phyloP scores from a whole-genome alignment of 768 basidiomycete genomes.

The Pleurotus djamor region DNA sequence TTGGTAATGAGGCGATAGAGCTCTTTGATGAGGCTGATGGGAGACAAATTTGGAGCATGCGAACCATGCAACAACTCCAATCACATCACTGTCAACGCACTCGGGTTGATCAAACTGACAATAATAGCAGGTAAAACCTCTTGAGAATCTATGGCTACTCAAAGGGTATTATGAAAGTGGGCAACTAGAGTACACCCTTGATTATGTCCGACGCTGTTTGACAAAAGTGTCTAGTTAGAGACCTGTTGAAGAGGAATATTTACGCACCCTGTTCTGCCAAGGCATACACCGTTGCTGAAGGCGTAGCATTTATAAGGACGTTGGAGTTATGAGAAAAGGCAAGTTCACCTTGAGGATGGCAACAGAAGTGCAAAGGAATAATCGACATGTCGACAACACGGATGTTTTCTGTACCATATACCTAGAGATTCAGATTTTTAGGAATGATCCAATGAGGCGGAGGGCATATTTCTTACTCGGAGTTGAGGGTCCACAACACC shows the following conservation, averaged over 20 bases:
- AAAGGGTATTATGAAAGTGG: no score
- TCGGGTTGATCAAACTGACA: no score
- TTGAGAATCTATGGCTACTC: no score
- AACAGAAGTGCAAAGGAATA: conserved; percentile 47
- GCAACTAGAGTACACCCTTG: neutral
- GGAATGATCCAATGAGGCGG: no score
- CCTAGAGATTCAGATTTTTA: conserved; percentile 22
- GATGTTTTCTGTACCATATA: conserved; percentile 58
- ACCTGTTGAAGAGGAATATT: neutral
- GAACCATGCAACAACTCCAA: no score
- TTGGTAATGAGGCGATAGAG: no score
- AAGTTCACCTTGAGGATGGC: conserved; percentile 40
- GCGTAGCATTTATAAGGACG: neutral
- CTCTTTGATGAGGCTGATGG: no score
- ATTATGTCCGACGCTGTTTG: neutral
- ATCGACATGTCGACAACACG: conserved; percentile 55
- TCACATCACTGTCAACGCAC: no score
- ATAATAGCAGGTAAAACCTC: no score
- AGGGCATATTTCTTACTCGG: neutral
- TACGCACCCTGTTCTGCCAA: conserved; percentile 45
- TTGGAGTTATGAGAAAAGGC: neutral
- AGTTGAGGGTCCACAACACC: conserved; percentile 23
- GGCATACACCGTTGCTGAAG: conserved; percentile 40
- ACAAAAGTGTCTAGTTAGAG: neutral
- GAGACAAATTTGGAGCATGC: no score